Evolutionary conservation across 768 basidiomycete species (phyloP).

Genomic region (Dioszegia crocea): DNA sequence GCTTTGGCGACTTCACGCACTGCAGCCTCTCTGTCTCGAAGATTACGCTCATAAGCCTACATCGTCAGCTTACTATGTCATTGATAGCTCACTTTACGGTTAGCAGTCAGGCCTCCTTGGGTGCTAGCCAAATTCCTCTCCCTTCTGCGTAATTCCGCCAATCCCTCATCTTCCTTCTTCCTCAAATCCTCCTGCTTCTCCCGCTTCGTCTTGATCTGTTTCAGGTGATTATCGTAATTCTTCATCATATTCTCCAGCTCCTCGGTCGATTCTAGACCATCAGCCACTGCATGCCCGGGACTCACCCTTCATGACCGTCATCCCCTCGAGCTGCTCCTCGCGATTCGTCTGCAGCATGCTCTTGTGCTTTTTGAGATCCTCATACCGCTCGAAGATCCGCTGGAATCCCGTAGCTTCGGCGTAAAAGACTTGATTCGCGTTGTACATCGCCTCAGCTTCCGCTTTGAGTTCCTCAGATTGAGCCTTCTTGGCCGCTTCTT

Average conservation of each 20-base stretch:
- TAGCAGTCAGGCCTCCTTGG: slow-evolving; percentile 63
- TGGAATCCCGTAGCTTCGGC: slow-evolving; percentile 76
- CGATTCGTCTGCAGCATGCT: slow-evolving; percentile 62
- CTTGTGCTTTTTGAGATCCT: slow-evolving; percentile 62
- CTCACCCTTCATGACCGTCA: slow-evolving; percentile 65
- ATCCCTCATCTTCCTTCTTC: slow-evolving; percentile 32
- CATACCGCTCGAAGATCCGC: slow-evolving; percentile 63
- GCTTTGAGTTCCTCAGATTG: slow-evolving; percentile 69
- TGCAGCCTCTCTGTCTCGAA: slow-evolving; percentile 66
- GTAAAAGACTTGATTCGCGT: slow-evolving; percentile 58
- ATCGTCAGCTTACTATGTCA: neutral
- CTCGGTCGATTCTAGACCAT: slow-evolving; percentile 60
- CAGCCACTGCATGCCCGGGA: neutral
- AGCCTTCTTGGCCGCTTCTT: slow-evolving; percentile 68
- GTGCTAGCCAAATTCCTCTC: slow-evolving; percentile 39
- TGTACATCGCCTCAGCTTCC: slow-evolving; percentile 62
- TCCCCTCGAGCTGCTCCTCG: slow-evolving; percentile 60
- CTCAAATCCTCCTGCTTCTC: slow-evolving; percentile 24
- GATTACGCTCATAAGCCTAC: slow-evolving; percentile 69
- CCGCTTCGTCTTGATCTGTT: slow-evolving; percentile 24
- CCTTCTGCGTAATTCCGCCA: slow-evolving; percentile 38
- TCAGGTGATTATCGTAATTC: slow-evolving; percentile 53
- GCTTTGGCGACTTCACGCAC: slow-evolving; percentile 67
- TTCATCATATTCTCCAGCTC: slow-evolving; percentile 55
- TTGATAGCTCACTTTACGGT: slow-evolving; percentile 61